Conservation (phyloP, 495 filamentous ascomycete genomes). For the Letharia lupina region DNA sequence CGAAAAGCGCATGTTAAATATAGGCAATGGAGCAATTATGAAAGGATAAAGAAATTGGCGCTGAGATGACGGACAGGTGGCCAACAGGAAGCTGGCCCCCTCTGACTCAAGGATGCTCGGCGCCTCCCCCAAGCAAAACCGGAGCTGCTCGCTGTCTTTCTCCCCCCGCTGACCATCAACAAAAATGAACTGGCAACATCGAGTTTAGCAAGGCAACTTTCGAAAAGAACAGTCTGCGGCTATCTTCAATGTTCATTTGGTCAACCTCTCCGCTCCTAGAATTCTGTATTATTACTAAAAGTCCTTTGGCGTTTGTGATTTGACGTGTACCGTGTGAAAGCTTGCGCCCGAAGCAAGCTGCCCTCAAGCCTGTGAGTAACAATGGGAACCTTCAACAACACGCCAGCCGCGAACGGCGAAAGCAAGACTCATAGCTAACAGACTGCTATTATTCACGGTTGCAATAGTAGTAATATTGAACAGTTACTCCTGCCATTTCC, state of each 20-base stretch:
- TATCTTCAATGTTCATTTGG: conserved; percentile 14
- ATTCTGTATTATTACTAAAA: conserved; percentile 15
- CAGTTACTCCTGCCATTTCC: conserved; percentile 12
- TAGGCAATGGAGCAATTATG: neutral
- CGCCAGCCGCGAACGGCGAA: conserved; percentile 11
- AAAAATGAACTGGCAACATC: conserved; percentile 15
- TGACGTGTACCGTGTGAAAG: conserved; percentile 1
- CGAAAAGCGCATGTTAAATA: neutral
- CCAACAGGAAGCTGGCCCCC: conserved; percentile 10
- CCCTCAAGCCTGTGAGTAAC: conserved; percentile 21
- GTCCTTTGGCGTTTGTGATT: conserved; percentile 17
- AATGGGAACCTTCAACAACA: conserved; percentile 15
- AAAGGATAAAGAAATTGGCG: conserved; percentile 9
- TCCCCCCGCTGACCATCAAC: conserved; percentile 10
- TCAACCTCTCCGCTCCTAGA: conserved; percentile 19
- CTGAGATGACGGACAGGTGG: conserved; percentile 16
- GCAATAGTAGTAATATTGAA: neutral
- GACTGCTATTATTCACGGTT: neutral
- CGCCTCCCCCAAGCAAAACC: conserved; percentile 13
- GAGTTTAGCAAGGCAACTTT: conserved; percentile 16
- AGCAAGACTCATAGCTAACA: conserved; percentile 18
- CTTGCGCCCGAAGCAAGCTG: conserved; percentile 11
- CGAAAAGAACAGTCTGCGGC: conserved; percentile 12
- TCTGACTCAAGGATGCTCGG: conserved; percentile 16
- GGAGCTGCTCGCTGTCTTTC: conserved; percentile 8